Base-by-base conservation (phyloP, 768 basidiomycete species). In the Pleurotus eryngii region DNA sequence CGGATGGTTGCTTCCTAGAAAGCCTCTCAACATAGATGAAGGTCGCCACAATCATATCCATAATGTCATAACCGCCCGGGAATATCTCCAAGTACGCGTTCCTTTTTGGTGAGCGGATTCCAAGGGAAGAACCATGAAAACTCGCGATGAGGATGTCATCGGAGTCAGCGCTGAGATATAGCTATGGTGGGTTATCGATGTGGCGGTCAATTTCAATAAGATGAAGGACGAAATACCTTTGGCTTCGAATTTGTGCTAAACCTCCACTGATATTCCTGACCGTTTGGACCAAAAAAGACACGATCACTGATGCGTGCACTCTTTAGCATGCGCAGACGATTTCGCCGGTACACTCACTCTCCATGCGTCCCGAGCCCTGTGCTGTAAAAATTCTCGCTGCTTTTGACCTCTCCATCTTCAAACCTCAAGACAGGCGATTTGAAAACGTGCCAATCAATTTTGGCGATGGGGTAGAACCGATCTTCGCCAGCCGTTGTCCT, bases 21-120 rank as follows among this genome's bases (percentile, higher is more conserved):
- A 35, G 24, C 57, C 67, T 67, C 48, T 71, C 67, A 17, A 71
- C 49, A 46, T 67, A 71, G 30, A 71, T 58, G 48, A 72, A 72
- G 3, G 71, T 70, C 3, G 69, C 47, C 4, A 72, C 42, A 20
- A 72, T 67, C 20, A 61, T 57, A 48, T 69, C 66, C 5, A 65
- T 37, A 53, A 71, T 68, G 35, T 64, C 59, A 57, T 63, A 57
- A 1, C 68, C 70, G n/a, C 53, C 59, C 20, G 64, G 60, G 37
- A 58, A 59, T 37, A 68, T 66, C 42, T 68, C 66, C 4, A 69
- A 61, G 22, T 55, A 63, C 4, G 62, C 61, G 2, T 48, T 58
- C 8, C 46, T 55, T 5, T 12, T 49, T 18, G 58, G 56, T 8
- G 48, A 55, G 26, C 65, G 48, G 8, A 67, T 53, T 3, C 58